Percentiles rank a stretch among this genome's conserved stretches.
Conservation (phyloP, 1,284 basidiomycete genomes). For the Ustilago vetiveriae region DNA sequence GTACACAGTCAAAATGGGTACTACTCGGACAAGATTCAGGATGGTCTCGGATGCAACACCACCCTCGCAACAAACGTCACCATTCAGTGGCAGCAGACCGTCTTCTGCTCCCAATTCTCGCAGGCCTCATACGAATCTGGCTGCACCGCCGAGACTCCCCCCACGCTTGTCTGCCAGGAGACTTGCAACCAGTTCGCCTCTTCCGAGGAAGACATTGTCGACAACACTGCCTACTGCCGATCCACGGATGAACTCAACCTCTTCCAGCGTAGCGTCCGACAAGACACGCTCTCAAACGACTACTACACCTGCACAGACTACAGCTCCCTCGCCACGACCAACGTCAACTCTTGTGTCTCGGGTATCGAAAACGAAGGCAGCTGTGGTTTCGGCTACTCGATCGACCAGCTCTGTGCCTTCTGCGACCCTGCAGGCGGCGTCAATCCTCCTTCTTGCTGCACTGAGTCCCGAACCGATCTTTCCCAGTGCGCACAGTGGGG, state of each 20-base stretch:
- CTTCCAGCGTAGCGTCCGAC: slow-evolving; percentile 54
- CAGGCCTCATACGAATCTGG: slow-evolving; percentile 51
- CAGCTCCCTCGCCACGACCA: slow-evolving; percentile 67
- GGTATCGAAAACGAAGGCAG: slow-evolving; percentile 69
- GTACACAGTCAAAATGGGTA: slow-evolving; percentile 59
- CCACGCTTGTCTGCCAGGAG: slow-evolving; percentile 60
- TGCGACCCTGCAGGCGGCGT: slow-evolving; percentile 63
- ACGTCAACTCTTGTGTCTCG: slow-evolving; percentile 66
- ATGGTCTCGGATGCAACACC: slow-evolving; percentile 56
- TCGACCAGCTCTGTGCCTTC: slow-evolving; percentile 67
- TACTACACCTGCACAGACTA: slow-evolving; percentile 67
- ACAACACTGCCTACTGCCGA: slow-evolving; percentile 57
- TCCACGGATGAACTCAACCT: slow-evolving; percentile 52
- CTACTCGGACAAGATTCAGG: slow-evolving; percentile 46
- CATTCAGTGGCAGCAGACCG: slow-evolving; percentile 59
- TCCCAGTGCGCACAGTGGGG: slow-evolving; percentile 54
- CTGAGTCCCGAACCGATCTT: slow-evolving; percentile 52
- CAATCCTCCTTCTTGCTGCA: slow-evolving; percentile 55
- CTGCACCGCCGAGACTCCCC: slow-evolving; percentile 53
- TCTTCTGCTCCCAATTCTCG: slow-evolving; percentile 61
- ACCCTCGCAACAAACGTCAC: slow-evolving; percentile 53
- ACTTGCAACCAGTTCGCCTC: slow-evolving; percentile 56
- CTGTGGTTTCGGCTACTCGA: slow-evolving; percentile 69
- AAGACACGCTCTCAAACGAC: slow-evolving; percentile 66
- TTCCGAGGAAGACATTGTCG: slow-evolving; percentile 53